Conservation (phyloP, 345 rosid genomes). For the Schrenkiella parvula region DNA sequence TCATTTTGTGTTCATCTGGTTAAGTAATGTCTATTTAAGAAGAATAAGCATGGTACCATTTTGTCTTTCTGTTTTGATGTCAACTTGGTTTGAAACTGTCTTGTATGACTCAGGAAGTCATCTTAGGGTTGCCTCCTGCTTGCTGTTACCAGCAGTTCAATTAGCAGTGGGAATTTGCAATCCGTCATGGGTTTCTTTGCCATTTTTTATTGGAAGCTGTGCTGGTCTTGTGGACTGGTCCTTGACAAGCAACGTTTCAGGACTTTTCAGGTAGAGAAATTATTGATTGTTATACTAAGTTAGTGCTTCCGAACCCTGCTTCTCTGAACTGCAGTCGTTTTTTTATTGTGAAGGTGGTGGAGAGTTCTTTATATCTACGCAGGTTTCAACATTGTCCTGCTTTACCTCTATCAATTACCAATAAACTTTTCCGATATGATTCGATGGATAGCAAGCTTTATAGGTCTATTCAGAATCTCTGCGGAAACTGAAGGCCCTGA, state of each 20-base stretch:
- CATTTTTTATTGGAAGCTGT: conserved; percentile 95
- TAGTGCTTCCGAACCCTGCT: conserved; percentile 12
- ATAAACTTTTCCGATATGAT: conserved; percentile 50
- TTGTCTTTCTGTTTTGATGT: conserved; percentile 7
- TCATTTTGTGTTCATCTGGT: conserved; percentile 6
- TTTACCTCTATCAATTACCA: conserved; percentile 87
- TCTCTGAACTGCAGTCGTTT: conserved; percentile 10
- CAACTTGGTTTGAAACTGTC: conserved; percentile 21
- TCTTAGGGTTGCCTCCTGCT: conserved; percentile 84
- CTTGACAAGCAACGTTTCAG: conserved; percentile 91
- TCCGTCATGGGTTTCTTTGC: conserved; percentile 95
- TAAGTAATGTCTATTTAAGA: conserved; percentile 3
- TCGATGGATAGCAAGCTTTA: conserved; percentile 64
- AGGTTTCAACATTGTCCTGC: conserved; percentile 70
- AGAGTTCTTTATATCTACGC: conserved; percentile 91
- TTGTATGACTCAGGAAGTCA: conserved; percentile 64
- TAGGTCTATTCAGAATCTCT: conserved; percentile 81
- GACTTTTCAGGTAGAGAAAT: conserved; percentile 75
- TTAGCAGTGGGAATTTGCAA: conserved; percentile 88
- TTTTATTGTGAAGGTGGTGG: conserved; percentile 83
- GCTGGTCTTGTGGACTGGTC: conserved; percentile 98
- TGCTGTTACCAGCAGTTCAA: conserved; percentile 89
- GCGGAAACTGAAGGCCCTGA: conserved; percentile 63
- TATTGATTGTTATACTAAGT: conserved; percentile 3
- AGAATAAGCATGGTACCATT: not conserved